Percentiles rank a stretch among this genome's conserved stretches.
These are phyloP conservation scores for Diaporthe ilicicola DNA, from an alignment of 2,329 filamentous ascomycete genomes.

Conservation along the genomic window DNA sequence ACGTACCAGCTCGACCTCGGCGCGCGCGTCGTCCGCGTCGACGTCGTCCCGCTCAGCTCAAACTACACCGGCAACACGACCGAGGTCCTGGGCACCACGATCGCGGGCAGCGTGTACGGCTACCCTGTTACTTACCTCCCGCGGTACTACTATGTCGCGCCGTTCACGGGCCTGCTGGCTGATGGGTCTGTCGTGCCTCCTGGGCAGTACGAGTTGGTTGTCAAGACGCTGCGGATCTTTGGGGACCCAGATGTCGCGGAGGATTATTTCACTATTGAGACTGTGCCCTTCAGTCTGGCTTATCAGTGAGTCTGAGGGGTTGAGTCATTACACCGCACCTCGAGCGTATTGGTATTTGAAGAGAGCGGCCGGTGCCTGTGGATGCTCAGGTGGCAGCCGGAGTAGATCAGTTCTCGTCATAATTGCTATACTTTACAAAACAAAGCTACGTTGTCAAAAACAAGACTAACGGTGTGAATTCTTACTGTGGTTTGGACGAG, in stretches of 20 bases:
- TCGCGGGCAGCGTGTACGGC: constrained; percentile 36
- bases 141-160: constrained; percentile 23
- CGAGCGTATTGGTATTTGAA: too few species aligned
- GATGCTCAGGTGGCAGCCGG: background rate
- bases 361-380: too few species aligned
- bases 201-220: constrained; percentile 39
- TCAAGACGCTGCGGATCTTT: constrained; percentile 38
- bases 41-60: constrained; percentile 36
- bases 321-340: background rate
- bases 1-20: constrained; percentile 32
- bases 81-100: constrained; percentile 35
- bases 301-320: background rate
- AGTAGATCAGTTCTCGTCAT: too few species aligned
- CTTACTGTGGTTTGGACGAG: too few species aligned
- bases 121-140: constrained; percentile 34
- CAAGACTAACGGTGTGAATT: too few species aligned
- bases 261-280: constrained; percentile 37
- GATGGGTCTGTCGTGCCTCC: constrained; percentile 38
- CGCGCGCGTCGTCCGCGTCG: constrained; percentile 35
- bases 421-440: too few species aligned
- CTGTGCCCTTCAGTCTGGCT: constrained; percentile 22
- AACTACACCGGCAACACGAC: constrained; percentile 31
- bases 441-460: too few species aligned
- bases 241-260: constrained; percentile 37
- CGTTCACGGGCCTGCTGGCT: constrained; percentile 37